Conservation (phyloP, 2,329 filamentous ascomycete genomes). For the Pseudovirgaria hyperparasitica region DNA sequence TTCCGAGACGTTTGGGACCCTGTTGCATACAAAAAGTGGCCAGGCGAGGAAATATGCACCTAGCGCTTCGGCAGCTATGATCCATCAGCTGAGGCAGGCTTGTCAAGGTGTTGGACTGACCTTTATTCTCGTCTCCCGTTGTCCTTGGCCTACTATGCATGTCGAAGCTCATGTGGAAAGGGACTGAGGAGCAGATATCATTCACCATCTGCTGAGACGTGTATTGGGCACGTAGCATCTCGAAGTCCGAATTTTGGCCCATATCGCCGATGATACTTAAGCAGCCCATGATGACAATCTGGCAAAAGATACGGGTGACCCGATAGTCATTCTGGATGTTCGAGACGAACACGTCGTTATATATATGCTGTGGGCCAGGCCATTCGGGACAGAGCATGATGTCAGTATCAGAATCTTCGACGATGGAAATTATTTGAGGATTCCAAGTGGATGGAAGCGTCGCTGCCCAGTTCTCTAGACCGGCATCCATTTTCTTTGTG, state of each 20-base stretch:
- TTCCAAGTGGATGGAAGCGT: slow-evolving; percentile 23
- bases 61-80: slow-evolving; percentile 22
- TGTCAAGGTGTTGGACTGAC: slow-evolving; percentile 10
- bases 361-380: slow-evolving; percentile 26
- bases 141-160: slow-evolving; percentile 21
- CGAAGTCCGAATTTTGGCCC: slow-evolving; percentile 12
- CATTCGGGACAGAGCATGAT: slow-evolving; percentile 18
- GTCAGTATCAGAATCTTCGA: slow-evolving; percentile 16
- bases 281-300: slow-evolving; percentile 24
- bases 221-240: slow-evolving; percentile 11
- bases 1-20: slow-evolving; percentile 22
- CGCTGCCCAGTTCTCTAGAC: slow-evolving; percentile 23
- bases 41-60: slow-evolving; percentile 28
- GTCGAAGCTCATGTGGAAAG: slow-evolving; percentile 26
- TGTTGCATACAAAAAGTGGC: slow-evolving; percentile 26
- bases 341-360: slow-evolving; percentile 25
- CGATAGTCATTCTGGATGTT: slow-evolving; percentile 29
- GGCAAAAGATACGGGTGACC: slow-evolving; percentile 27
- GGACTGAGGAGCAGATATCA: slow-evolving; percentile 25
- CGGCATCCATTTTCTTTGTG: slow-evolving; percentile 22
- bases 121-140: slow-evolving; percentile 20
- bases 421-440: slow-evolving; percentile 18
- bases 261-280: not conserved
- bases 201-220: slow-evolving; percentile 27
- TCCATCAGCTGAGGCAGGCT: slow-evolving; percentile 6